Evolutionary conservation across 2,329 filamentous ascomycete species (phyloP).

Genomic region (Aspergillus chevalieri): DNA sequence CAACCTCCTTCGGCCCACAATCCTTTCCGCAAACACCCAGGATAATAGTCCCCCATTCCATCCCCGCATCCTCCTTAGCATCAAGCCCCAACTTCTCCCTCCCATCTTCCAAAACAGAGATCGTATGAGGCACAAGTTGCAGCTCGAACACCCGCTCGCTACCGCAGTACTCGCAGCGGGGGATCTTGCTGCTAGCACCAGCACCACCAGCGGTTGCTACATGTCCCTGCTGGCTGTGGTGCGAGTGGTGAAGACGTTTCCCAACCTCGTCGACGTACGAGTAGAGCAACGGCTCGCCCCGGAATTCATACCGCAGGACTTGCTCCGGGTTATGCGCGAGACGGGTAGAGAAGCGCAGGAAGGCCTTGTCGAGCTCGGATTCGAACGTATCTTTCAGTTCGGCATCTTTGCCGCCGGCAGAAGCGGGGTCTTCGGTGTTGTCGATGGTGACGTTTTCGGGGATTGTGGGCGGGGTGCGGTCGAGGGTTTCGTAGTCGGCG

Average conservation of each 20-base stretch:
- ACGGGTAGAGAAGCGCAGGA: slow-evolving; percentile 74
- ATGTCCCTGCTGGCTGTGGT: slow-evolving; percentile 5
- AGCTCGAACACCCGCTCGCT: slow-evolving; percentile 76
- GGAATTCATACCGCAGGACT: slow-evolving; percentile 73
- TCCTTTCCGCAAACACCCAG: slow-evolving; percentile 77
- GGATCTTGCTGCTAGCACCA: slow-evolving; percentile 47
- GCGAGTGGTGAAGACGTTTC: slow-evolving; percentile 46
- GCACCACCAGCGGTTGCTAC: slow-evolving; percentile 24
- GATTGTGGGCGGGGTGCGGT: slow-evolving; percentile 45
- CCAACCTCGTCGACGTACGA: slow-evolving; percentile 70
- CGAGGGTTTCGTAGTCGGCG: slow-evolving; percentile 85
- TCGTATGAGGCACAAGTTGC: slow-evolving; percentile 85
- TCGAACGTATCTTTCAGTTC: slow-evolving; percentile 67
- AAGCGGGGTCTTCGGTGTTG: slow-evolving; percentile 31
- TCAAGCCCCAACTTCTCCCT: slow-evolving; percentile 57
- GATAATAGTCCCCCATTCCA: slow-evolving; percentile 97
- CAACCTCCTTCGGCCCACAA: slow-evolving; percentile 60
- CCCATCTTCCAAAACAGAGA: slow-evolving; percentile 74
- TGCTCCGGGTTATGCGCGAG: slow-evolving; percentile 77
- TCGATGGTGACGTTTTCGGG: slow-evolving; percentile 43
- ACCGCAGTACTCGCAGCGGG: slow-evolving; percentile 71
- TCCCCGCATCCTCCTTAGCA: slow-evolving; percentile 61
- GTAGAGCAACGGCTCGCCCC: slow-evolving; percentile 70
- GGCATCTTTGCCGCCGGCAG: slow-evolving; percentile 25
- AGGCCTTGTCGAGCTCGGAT: slow-evolving; percentile 66